Conservation (phyloP, 1,139 yeast genomes). For the Geotrichum bryndzae region DNA sequence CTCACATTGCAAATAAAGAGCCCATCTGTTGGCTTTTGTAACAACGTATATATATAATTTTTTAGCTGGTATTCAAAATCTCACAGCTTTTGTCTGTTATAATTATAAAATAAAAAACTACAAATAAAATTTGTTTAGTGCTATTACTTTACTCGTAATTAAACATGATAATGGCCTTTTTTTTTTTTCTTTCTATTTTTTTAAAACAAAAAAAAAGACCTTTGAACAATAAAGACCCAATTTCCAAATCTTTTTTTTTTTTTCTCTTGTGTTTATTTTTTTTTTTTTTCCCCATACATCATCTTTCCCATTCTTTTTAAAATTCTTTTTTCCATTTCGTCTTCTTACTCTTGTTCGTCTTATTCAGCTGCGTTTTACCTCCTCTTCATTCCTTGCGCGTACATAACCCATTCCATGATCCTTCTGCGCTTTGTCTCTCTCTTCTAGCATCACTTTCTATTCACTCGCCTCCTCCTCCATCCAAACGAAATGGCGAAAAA, state of each 20-base stretch:
- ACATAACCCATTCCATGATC: neutral
- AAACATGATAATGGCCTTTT: neutral
- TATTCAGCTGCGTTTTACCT: neutral
- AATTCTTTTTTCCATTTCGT: neutral
- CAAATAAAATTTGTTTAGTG: no score
- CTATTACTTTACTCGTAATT: no score
- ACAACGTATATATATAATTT: no score
- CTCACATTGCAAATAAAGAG: no score
- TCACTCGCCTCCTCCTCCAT: slow-evolving; percentile 5
- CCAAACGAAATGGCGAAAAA: slow-evolving; percentile 4
- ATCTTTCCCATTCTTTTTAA: neutral
- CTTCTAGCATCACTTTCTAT: neutral
- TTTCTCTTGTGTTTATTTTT: neutral
- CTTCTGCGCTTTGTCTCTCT: neutral
- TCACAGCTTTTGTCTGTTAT: no score
- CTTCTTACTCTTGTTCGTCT: neutral
- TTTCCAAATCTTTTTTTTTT: neutral
- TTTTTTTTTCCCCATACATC: neutral
- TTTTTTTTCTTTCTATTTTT: no score
- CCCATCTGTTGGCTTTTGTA: no score
- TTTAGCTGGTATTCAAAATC: no score
- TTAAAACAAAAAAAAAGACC: neutral
- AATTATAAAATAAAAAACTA: no score
- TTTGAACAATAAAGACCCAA: neutral
- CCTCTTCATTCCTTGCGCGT: neutral